These are phyloP conservation scores for Candida coleopterorum DNA, from an alignment of 805 yeast genomes.

Conservation along the genomic window DNA sequence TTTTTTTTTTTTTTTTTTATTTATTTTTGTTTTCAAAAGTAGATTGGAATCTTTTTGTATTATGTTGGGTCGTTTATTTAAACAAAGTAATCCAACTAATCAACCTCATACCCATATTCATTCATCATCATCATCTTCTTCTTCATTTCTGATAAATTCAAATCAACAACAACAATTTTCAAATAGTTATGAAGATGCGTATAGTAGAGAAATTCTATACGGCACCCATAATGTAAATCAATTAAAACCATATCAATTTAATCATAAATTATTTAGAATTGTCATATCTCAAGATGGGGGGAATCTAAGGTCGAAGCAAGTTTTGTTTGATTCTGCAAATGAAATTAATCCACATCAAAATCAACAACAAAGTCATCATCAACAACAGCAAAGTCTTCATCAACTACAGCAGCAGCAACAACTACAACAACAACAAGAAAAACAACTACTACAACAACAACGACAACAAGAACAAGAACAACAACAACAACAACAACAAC, in stretches of 20 bases:
- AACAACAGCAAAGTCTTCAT: background rate
- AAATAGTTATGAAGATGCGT: constrained; percentile 39
- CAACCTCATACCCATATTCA: constrained; percentile 1
- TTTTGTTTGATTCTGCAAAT: constrained; percentile 39
- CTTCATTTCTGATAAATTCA: background rate
- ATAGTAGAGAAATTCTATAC: constrained; percentile 43
- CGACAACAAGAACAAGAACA: background rate
- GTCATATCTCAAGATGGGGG: constrained; percentile 51
- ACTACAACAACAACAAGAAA: background rate
- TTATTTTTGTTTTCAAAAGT: too few species aligned
- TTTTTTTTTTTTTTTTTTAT: too few species aligned
- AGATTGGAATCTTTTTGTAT: background rate
- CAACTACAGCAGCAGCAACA: background rate
- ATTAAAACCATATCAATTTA: constrained; percentile 22
- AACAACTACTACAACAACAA: background rate
- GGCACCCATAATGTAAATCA: constrained; percentile 32
- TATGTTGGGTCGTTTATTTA: constrained; percentile 36
- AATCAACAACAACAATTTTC: constrained; percentile 2
- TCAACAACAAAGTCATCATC: background rate
- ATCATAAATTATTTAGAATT: constrained; percentile 34
- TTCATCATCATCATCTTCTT: constrained; percentile 4
- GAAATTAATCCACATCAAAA: background rate
- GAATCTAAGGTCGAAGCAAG: constrained; percentile 41
- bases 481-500: background rate
- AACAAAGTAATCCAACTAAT: constrained; percentile 16